Evolutionary conservation across 352 stramenopile species (phyloP).

Genomic region (Phytopythium ostracodes): DNA sequence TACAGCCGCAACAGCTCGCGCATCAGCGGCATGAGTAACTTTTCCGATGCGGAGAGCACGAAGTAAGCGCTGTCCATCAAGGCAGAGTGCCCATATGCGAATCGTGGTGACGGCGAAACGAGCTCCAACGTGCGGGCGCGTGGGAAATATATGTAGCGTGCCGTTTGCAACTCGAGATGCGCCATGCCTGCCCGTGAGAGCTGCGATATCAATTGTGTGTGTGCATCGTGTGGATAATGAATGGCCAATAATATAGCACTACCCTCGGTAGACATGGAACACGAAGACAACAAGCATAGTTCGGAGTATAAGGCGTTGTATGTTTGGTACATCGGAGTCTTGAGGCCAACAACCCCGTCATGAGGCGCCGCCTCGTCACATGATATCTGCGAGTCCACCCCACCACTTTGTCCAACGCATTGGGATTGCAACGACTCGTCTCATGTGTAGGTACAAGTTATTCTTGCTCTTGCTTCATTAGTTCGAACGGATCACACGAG

Average conservation of each 20-base stretch:
- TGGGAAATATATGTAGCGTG: slow-evolving; percentile 2
- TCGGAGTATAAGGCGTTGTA: too few species aligned
- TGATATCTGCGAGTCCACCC: background rate
- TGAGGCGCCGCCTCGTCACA: too few species aligned
- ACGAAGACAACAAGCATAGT: background rate
- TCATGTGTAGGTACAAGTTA: too few species aligned
- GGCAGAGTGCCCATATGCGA: background rate
- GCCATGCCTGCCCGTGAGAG: background rate
- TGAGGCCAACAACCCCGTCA: too few species aligned
- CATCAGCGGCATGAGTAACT: slow-evolving; percentile 58
- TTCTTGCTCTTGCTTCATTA: background rate
- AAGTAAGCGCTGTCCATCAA: slow-evolving; percentile 4
- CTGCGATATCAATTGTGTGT: background rate
- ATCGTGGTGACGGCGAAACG: background rate
- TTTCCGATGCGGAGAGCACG: slow-evolving; percentile 26
- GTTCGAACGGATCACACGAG: background rate
- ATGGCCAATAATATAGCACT: slow-evolving; percentile 5
- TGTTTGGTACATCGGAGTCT: too few species aligned
- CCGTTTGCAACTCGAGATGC: background rate
- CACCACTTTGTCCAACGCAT: background rate
- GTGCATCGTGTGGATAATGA: slow-evolving; percentile 1
- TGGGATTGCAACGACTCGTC: background rate
- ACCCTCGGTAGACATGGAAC: background rate
- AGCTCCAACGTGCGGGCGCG: background rate
- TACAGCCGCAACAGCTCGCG: slow-evolving; percentile 62